Base-by-base conservation (phyloP, 225 moss, liverwort and hornwort species). In the Pleurozium schreberi region DNA sequence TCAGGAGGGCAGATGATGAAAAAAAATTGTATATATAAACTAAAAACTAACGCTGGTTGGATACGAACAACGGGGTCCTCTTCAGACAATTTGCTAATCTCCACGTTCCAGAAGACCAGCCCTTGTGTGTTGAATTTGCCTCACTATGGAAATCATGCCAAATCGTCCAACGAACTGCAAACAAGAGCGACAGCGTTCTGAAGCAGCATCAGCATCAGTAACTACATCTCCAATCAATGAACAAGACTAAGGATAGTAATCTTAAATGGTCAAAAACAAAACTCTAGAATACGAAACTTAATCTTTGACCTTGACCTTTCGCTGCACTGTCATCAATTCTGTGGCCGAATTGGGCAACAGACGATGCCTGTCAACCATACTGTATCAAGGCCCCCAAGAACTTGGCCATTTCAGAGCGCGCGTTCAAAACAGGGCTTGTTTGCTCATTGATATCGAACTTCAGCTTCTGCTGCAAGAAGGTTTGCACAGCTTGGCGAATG, bases 341-440 rank as follows among this genome's bases (percentile, higher is more conserved):
- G 45, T 62, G 79, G 78, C 19, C 49, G 76, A 59, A 83, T 55
- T 79, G n/a, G n/a, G 47, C 49, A 57, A 47, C 34, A 43, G 50
- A 55, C 64, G 58, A 76, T 63, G 76, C 38, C 27, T 69, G 63
- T 93, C 75, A 94, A 33, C 53, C n/a, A 43, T 94, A 94, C 61
- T 93, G 92, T 89, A 95, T 90, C 88, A 95, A 89, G 60, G 93
- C 91, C 33, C 94, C 94, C 90, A 95, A 79, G 76, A 95, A 95
- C 87, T 91, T 82, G 50, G 82, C 62, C 95, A 95, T 93, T 20
- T 95, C 95, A 30, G 91, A 59, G 78, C 90, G 91, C 11, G 95
- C 93, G 73, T 92, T 92, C 40, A 87, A 68, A 73, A 93, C 90
- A 23, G 73, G 91, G 86, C 95, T 93, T 33, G 86, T 89, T 47